These are phyloP conservation scores for Suillus occidentalis DNA, from an alignment of 768 basidiomycete species.

Conservation along the genomic window DNA sequence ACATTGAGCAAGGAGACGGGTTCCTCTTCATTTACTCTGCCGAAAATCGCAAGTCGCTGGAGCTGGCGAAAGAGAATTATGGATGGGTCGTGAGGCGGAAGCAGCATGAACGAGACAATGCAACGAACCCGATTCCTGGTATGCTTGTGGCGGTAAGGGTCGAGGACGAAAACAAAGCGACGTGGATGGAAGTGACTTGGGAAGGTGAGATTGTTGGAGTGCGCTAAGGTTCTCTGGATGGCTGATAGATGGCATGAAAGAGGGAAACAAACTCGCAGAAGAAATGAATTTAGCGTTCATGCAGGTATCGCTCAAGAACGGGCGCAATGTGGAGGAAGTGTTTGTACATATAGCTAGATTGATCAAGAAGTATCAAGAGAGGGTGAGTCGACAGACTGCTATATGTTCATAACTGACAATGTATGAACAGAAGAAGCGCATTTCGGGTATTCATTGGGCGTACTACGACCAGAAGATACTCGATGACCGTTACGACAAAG, in stretches of 20 bases:
- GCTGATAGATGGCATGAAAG: not conserved
- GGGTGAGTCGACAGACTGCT: not conserved
- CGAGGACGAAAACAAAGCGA: not conserved
- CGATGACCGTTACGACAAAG: not conserved
- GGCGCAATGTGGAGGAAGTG: not conserved
- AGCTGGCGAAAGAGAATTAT: constrained; percentile 3
- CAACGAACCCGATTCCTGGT: not conserved
- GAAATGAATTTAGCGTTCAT: constrained; percentile 1
- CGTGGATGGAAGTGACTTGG: constrained; percentile 5
- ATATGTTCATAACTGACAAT: not conserved
- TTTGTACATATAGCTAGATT: constrained; percentile 2
- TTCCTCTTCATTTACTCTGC: constrained; percentile 3
- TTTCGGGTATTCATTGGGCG: constrained; percentile 1
- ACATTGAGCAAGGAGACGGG: not conserved
- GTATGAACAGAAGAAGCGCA: not conserved
- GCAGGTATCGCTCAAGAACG: constrained; percentile 5
- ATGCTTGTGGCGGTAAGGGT: constrained; percentile 1
- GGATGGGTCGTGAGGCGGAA: not conserved
- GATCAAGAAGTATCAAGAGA: constrained; percentile 2
- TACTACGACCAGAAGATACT: constrained; percentile 1
- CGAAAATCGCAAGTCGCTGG: constrained; percentile 1
- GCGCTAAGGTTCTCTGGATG: not conserved
- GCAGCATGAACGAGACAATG: constrained; percentile 2
- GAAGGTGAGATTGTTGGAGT: not conserved
- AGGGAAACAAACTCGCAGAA: not conserved